These are phyloP conservation scores for Cryptococcus sp. DNA, from an alignment of 1,284 basidiomycete species.

Conservation along the genomic window DNA sequence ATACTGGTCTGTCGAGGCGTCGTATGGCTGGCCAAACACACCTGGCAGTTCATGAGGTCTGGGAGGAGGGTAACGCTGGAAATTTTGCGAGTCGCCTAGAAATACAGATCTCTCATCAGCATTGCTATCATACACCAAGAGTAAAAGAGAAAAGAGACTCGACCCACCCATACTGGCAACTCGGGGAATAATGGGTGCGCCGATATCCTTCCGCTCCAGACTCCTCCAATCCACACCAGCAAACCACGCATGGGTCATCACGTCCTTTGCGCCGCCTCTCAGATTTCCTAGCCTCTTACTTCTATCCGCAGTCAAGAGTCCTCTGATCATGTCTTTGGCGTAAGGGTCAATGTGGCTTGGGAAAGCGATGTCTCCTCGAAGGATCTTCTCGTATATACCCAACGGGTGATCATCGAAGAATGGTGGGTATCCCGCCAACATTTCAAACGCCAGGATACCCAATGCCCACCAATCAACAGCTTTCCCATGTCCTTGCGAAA, in stretches of 20 bases:
- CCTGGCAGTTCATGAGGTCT: conserved; percentile 52
- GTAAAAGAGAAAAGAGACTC: conserved; percentile 3
- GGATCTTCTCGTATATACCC: conserved; percentile 55
- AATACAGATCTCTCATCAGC: neutral
- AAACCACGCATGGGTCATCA: conserved; percentile 57
- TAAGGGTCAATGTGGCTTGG: conserved; percentile 56
- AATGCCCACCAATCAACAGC: conserved; percentile 59
- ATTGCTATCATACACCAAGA: neutral
- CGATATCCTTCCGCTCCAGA: conserved; percentile 54
- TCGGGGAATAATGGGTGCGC: conserved; percentile 57
- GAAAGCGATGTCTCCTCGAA: conserved; percentile 55
- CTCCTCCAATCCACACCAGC: conserved; percentile 57
- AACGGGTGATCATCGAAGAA: conserved; percentile 55
- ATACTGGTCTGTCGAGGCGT: conserved; percentile 44
- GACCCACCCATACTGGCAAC: conserved; percentile 54
- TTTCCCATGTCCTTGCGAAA: conserved; percentile 58
- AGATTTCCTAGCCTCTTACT: conserved; percentile 57
- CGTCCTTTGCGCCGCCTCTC: conserved; percentile 55
- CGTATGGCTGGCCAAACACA: conserved; percentile 48
- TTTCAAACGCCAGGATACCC: conserved; percentile 58
- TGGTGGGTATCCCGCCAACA: conserved; percentile 55
- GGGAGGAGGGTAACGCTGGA: conserved; percentile 53
- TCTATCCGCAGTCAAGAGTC: conserved; percentile 55
- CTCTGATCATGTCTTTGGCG: conserved; percentile 56
- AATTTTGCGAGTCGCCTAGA: conserved; percentile 54